Percentiles rank a stretch among this genome's conserved stretches.
Conservation (phyloP, 805 yeast genomes). For the Candida pseudoglaebosa region DNA sequence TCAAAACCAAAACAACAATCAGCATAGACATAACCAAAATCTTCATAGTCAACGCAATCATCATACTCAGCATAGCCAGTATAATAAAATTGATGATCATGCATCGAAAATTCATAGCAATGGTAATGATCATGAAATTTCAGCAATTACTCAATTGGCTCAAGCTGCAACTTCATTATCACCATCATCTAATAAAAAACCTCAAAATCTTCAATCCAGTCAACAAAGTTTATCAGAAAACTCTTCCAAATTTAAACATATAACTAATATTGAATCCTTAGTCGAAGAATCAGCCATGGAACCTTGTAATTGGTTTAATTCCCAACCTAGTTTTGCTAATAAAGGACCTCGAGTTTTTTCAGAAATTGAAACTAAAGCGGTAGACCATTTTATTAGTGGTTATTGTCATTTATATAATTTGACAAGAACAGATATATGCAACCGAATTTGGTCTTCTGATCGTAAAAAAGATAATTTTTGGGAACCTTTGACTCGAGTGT, state of each 20-base stretch:
- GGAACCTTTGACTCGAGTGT: conserved; percentile 73
- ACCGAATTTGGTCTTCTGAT: conserved; percentile 82
- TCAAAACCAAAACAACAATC: background rate
- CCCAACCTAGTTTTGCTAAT: conserved; percentile 18
- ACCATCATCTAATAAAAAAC: background rate
- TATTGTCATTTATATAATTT: conserved; percentile 63
- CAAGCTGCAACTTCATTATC: conserved; percentile 10
- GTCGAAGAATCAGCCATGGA: conserved; percentile 33
- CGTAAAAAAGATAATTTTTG: conserved; percentile 86
- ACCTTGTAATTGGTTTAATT: conserved; percentile 34
- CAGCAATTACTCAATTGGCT: conserved; percentile 11
- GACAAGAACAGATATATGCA: conserved; percentile 67
- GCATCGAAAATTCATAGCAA: background rate
- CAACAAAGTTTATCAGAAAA: conserved; percentile 4
- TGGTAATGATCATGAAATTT: conserved; percentile 1
- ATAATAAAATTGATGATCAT: background rate
- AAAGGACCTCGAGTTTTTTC: conserved; percentile 48
- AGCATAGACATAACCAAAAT: background rate
- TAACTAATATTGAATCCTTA: conserved; percentile 27
- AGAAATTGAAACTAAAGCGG: conserved; percentile 61
- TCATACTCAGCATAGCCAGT: no score
- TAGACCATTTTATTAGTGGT: conserved; percentile 67
- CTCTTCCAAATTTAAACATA: conserved; percentile 19
- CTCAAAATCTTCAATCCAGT: background rate
- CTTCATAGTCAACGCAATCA: no score